A percentile compares a stretch with the other conserved stretches of the same genome.
phyloP scores from a whole-genome alignment of 371 early-diverging fungal genomes.

The Syncephalastrum sp. region DNA sequence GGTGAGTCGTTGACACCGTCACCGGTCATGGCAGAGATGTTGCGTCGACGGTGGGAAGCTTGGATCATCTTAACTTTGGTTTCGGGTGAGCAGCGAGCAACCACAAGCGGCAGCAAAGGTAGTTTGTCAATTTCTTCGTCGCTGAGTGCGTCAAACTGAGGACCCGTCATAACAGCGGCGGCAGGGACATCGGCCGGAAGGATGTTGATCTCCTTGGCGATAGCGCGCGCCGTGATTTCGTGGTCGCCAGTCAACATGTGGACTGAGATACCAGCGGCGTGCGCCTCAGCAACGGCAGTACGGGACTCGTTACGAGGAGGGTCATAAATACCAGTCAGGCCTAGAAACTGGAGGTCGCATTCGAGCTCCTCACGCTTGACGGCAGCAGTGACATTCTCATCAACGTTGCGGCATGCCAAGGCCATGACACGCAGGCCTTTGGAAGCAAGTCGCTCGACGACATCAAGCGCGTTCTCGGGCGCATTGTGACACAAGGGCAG shows the following conservation, averaged over 20 bases:
- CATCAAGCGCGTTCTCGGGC: slow-evolving; percentile 16
- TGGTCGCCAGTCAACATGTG: slow-evolving; percentile 96
- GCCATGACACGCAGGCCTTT: slow-evolving; percentile 56
- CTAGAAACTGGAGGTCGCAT: slow-evolving; percentile 71
- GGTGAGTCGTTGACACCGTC: slow-evolving; percentile 91
- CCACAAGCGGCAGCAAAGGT: slow-evolving; percentile 79
- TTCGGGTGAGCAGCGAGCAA: slow-evolving; percentile 90
- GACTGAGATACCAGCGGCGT: slow-evolving; percentile 88
- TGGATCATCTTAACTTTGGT: slow-evolving; percentile 94
- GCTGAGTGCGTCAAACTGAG: slow-evolving; percentile 76
- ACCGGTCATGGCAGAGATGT: slow-evolving; percentile 75
- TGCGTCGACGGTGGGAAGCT: slow-evolving; percentile 75
- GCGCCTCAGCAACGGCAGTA: slow-evolving; percentile 78
- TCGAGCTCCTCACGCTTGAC: slow-evolving; percentile 59
- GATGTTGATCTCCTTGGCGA: slow-evolving; percentile 87
- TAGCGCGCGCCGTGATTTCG: slow-evolving; percentile 83
- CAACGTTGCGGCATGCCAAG: slow-evolving; percentile 48
- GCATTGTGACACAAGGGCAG: slow-evolving; percentile 22
- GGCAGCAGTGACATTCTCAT: slow-evolving; percentile 29
- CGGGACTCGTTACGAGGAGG: slow-evolving; percentile 78
- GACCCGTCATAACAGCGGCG: slow-evolving; percentile 71
- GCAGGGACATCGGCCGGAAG: slow-evolving; percentile 46
- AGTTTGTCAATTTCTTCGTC: slow-evolving; percentile 75
- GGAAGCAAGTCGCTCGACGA: slow-evolving; percentile 25
- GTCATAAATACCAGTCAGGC: slow-evolving; percentile 88